Evolutionary conservation across 164 flowering plant genomes (phyloP).

Genomic region (Pachysandra terminalis): DNA sequence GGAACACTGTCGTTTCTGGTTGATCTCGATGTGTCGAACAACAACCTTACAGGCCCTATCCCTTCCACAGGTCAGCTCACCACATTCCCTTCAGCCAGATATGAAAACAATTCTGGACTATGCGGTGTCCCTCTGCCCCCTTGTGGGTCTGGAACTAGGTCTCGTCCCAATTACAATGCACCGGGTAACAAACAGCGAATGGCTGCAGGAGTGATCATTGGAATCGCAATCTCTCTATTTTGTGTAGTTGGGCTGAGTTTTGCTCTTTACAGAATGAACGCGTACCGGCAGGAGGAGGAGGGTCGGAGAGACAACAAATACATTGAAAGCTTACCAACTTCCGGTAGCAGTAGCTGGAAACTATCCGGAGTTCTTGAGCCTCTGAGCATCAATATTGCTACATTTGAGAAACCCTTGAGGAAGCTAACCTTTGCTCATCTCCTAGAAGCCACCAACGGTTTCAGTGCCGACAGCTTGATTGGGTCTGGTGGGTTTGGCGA

Average conservation of each 20-base stretch:
- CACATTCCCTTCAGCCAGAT: slow-evolving; percentile 73
- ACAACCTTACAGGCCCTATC: slow-evolving; percentile 67
- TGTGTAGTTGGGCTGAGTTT: slow-evolving; percentile 42
- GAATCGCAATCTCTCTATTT: slow-evolving; percentile 42
- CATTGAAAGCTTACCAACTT: slow-evolving; percentile 75
- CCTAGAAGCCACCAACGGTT: slow-evolving; percentile 87
- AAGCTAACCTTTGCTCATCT: slow-evolving; percentile 85
- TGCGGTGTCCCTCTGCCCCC: slow-evolving; percentile 77
- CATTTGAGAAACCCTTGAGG: slow-evolving; percentile 84
- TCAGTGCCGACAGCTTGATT: slow-evolving; percentile 69
- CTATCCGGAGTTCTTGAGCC: slow-evolving; percentile 79
- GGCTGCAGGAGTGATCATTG: slow-evolving; percentile 51
- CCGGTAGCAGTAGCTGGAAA: slow-evolving; percentile 81
- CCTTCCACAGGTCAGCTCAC: slow-evolving; percentile 80
- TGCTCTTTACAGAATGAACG: slow-evolving; percentile 44
- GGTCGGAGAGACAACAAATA: slow-evolving; percentile 54
- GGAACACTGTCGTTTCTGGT: slow-evolving; percentile 65
- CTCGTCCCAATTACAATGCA: slow-evolving; percentile 13
- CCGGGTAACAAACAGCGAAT: slow-evolving; percentile 29
- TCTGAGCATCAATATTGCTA: slow-evolving; percentile 81
- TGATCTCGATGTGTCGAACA: slow-evolving; percentile 86
- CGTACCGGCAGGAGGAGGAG: slow-evolving; percentile 34
- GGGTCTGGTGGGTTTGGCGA: slow-evolving; percentile 93
- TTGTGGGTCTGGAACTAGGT: slow-evolving; percentile 37
- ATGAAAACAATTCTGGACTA: slow-evolving; percentile 80